A percentile compares a stretch with the other conserved stretches of the same genome.
Conservation (phyloP, 805 yeast species). For the Kockiozyma suomiensis region DNA sequence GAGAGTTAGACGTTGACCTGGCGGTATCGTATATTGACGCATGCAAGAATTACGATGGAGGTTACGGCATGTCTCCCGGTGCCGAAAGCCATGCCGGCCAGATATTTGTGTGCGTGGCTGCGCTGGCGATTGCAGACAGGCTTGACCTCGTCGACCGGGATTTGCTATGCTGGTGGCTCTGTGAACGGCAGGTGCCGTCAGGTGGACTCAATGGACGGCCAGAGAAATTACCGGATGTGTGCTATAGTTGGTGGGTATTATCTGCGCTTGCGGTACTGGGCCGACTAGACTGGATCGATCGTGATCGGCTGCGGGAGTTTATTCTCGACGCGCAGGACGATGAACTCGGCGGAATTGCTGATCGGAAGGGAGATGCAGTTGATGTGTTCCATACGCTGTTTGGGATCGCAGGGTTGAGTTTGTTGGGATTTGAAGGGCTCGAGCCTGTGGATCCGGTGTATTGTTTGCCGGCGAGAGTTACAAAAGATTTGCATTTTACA, state of each 20-base stretch:
- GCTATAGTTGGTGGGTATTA: constrained; percentile 92
- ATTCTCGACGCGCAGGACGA: constrained; percentile 67
- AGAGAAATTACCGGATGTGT: constrained; percentile 89
- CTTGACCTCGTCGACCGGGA: constrained; percentile 52
- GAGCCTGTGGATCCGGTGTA: constrained; percentile 79
- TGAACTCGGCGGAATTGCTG: constrained; percentile 86
- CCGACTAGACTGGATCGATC: constrained; percentile 77
- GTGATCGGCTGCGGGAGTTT: constrained; percentile 60
- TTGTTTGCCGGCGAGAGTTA: constrained; percentile 68
- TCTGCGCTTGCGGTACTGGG: constrained; percentile 46
- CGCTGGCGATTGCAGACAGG: constrained; percentile 67
- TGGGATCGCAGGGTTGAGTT: constrained; percentile 83
- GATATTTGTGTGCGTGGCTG: constrained; percentile 81
- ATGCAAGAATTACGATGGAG: constrained; percentile 94
- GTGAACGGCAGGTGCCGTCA: constrained; percentile 80
- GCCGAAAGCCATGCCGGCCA: constrained; percentile 96
- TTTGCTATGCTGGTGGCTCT: constrained; percentile 77
- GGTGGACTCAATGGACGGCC: constrained; percentile 98
- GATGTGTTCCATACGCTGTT: constrained; percentile 93
- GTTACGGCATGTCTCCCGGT: constrained; percentile 90
- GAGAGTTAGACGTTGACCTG: constrained; percentile 52
- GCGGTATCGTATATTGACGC: constrained; percentile 65
- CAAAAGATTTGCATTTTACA: constrained; percentile 38
- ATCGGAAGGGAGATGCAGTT: constrained; percentile 84
- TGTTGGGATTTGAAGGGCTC: constrained; percentile 65